Evolutionary conservation across 805 yeast genomes (phyloP).

Genomic region (Saitoella complicata): DNA sequence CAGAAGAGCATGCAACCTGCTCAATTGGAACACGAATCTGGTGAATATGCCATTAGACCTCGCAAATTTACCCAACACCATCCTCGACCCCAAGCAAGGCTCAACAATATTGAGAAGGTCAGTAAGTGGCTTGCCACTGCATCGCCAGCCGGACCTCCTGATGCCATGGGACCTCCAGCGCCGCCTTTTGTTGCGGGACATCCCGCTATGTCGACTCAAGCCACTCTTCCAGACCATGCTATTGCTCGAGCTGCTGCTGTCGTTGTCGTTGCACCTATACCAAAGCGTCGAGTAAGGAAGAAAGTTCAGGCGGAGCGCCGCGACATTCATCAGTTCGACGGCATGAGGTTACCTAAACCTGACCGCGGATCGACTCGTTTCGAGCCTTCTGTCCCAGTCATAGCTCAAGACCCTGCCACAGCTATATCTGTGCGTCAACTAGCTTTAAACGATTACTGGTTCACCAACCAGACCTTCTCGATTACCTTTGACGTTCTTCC

Average conservation of each 20-base stretch:
- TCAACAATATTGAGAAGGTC: not conserved
- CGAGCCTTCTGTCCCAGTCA: not conserved
- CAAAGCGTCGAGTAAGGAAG: conserved; percentile 3
- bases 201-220: not conserved
- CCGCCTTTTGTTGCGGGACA: not conserved
- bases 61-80: too few relatives aligned
- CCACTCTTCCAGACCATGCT: not conserved
- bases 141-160: not conserved
- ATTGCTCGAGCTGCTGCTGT: not conserved
- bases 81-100: not conserved
- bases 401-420: not conserved
- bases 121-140: too few relatives aligned
- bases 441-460: conserved; percentile 1
- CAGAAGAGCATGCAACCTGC: conserved; percentile 1
- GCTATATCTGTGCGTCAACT: not conserved
- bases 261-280: too few relatives aligned
- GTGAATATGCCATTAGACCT: conserved; percentile 6
- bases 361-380: not conserved
- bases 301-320: conserved; percentile 3
- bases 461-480: conserved; percentile 9
- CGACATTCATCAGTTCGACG: conserved; percentile 1
- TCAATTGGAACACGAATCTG: conserved; percentile 6
- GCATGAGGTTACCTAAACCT: not conserved
- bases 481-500: conserved; percentile 12
- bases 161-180: not conserved